Evolutionary conservation across 169 alveolate species (phyloP).

Genomic region (Prorocentrum cordatum): DNA sequence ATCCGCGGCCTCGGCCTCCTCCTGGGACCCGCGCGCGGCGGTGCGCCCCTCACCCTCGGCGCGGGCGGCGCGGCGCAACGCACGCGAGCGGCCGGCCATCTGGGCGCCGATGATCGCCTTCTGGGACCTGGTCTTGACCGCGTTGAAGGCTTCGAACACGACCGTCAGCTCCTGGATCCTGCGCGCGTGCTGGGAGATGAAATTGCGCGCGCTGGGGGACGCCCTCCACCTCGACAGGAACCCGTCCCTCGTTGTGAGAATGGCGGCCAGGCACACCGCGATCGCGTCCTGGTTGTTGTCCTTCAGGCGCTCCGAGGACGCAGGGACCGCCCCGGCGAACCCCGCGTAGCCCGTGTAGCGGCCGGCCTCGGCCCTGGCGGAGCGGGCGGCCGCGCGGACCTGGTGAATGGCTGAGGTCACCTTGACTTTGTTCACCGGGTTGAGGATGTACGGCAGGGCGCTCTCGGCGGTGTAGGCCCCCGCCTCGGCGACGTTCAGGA

Average conservation of each 20-base stretch:
- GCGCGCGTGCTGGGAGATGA: neutral
- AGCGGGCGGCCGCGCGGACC: neutral
- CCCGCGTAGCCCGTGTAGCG: neutral
- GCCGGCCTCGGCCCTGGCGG: neutral
- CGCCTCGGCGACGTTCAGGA: neutral
- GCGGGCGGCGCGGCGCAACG: no score
- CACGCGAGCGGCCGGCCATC: no score
- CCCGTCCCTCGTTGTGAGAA: neutral
- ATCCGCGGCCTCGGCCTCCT: no score
- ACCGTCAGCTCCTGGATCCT: neutral
- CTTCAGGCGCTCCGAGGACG: neutral
- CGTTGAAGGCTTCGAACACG: no score
- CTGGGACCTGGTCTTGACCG: no score
- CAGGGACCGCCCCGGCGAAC: neutral
- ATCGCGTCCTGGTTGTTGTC: neutral
- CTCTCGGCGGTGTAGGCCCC: neutral
- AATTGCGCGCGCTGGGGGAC: neutral
- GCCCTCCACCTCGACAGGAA: neutral
- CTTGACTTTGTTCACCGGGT: neutral
- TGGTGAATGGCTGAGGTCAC: neutral
- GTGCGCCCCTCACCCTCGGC: no score
- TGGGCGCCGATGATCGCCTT: no score
- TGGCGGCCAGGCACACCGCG: neutral
- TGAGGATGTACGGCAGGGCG: neutral
- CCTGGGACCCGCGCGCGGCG: no score